phyloP scores from a whole-genome alignment of 306 rosid species.

The Fragaria iinumae region DNA sequence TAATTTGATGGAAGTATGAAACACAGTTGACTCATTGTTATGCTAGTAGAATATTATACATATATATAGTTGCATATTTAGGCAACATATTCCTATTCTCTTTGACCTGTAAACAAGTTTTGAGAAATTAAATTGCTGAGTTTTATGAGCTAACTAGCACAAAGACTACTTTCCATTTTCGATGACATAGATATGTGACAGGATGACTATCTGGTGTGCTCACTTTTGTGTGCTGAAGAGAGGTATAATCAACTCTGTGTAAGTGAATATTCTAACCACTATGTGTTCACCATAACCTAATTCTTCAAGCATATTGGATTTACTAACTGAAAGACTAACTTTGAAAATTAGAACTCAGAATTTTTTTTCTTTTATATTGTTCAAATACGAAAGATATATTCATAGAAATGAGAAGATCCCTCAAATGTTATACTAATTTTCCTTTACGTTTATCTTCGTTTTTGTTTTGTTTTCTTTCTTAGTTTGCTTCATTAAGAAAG shows the following conservation, averaged over 20 bases:
- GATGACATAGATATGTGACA: constrained; percentile 10
- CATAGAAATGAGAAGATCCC: too few species aligned
- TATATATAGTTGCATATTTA: background rate
- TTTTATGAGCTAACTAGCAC: constrained; percentile 9
- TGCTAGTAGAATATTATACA: background rate
- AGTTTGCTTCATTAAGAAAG: too few species aligned
- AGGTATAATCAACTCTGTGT: constrained; percentile 19
- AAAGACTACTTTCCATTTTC: constrained; percentile 5
- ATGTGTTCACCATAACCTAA: too few species aligned
- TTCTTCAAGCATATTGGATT: too few species aligned
- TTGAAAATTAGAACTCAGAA: too few species aligned
- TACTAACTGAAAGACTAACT: too few species aligned
- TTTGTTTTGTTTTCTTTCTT: too few species aligned
- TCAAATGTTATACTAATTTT: too few species aligned
- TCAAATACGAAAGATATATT: too few species aligned
- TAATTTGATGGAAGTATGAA: background rate
- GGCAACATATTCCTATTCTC: background rate
- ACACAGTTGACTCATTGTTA: background rate
- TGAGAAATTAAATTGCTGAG: background rate
- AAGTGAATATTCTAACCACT: constrained; percentile 28
- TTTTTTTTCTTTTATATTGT: too few species aligned
- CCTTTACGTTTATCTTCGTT: too few species aligned
- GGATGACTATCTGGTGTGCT: constrained; percentile 7
- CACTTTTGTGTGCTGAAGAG: background rate
- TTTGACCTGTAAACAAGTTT: background rate